These are phyloP conservation scores for Spiraea crenata DNA, from an alignment of 331 rosid genomes.

Conservation along the genomic window DNA sequence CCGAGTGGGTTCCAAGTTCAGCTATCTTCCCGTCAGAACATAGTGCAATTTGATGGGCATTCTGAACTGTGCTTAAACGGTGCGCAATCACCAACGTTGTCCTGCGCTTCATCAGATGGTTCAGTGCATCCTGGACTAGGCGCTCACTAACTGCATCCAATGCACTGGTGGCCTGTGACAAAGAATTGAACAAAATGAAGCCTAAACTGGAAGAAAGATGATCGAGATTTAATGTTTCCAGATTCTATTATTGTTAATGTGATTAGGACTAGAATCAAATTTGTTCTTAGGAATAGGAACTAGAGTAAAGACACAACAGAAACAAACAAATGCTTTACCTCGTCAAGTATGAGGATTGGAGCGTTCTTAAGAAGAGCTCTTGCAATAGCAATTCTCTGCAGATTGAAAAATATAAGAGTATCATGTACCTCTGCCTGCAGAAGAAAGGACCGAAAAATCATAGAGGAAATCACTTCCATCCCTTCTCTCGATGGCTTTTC, in stretches of 20 bases:
- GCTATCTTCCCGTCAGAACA: constrained; percentile 66
- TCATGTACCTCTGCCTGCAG: constrained; percentile 18
- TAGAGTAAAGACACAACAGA: constrained; percentile 8
- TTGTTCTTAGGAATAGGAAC: constrained; percentile 18
- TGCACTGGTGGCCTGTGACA: constrained; percentile 85
- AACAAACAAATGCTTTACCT: constrained; percentile 44
- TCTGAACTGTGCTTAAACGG: constrained; percentile 87
- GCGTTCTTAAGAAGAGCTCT: constrained; percentile 88
- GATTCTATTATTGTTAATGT: background rate
- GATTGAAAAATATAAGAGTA: constrained; percentile 14
- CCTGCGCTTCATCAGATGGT: constrained; percentile 79
- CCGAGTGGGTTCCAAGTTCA: constrained; percentile 77
- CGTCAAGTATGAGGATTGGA: constrained; percentile 87
- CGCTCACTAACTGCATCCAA: constrained; percentile 88
- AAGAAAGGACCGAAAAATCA: no score
- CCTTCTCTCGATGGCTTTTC: constrained; percentile 4
- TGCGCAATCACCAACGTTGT: constrained; percentile 94
- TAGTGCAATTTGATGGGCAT: constrained; percentile 82
- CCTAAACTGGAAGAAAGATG: constrained; percentile 7
- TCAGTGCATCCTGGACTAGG: constrained; percentile 81
- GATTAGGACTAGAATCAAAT: constrained; percentile 13
- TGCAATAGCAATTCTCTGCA: constrained; percentile 91
- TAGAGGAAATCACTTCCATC: background rate
- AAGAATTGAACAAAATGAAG: constrained; percentile 10
- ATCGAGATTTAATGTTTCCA: constrained; percentile 1